Evolutionary conservation across 768 basidiomycete genomes (phyloP).

Genomic region (Mycena chlorophos): DNA sequence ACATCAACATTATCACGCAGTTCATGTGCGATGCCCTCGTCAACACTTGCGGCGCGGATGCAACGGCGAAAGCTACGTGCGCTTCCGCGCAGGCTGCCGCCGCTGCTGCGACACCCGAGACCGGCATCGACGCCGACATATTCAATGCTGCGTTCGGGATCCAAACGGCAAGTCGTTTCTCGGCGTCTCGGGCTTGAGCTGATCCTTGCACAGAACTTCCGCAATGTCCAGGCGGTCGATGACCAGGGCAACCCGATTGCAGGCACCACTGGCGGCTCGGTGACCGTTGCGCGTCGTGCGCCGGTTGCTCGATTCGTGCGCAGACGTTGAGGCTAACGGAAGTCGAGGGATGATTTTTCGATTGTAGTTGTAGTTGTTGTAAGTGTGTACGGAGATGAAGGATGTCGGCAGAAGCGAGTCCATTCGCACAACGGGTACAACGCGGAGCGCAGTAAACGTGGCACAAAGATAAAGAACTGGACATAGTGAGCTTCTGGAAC

Average conservation of each 20-base stretch:
- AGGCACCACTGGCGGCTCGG: too few species aligned
- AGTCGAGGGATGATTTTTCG: too few species aligned
- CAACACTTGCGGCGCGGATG: conserved; percentile 43
- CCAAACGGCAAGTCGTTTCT: conserved; percentile 24
- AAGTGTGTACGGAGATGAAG: too few species aligned
- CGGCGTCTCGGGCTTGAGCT: neutral
- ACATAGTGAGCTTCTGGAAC: too few species aligned
- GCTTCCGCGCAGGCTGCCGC: conserved; percentile 7
- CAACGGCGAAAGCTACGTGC: conserved; percentile 1
- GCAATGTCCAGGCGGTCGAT: conserved; percentile 25
- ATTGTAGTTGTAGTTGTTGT: too few species aligned
- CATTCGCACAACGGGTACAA: too few species aligned
- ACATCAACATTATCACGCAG: conserved; percentile 22
- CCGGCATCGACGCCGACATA: conserved; percentile 38
- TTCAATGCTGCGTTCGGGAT: conserved; percentile 43
- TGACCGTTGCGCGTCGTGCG: too few species aligned
- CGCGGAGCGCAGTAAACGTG: too few species aligned
- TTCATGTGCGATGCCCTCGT: conserved; percentile 57
- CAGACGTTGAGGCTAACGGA: too few species aligned
- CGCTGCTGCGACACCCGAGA: conserved; percentile 22
- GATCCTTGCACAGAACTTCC: conserved; percentile 4
- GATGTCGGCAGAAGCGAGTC: too few species aligned
- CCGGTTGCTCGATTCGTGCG: too few species aligned
- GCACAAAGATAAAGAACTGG: too few species aligned
- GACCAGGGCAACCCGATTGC: conserved; percentile 28